Conservation (phyloP, 352 stramenopile genomes). For the Globisporangium cylindrosporum region DNA sequence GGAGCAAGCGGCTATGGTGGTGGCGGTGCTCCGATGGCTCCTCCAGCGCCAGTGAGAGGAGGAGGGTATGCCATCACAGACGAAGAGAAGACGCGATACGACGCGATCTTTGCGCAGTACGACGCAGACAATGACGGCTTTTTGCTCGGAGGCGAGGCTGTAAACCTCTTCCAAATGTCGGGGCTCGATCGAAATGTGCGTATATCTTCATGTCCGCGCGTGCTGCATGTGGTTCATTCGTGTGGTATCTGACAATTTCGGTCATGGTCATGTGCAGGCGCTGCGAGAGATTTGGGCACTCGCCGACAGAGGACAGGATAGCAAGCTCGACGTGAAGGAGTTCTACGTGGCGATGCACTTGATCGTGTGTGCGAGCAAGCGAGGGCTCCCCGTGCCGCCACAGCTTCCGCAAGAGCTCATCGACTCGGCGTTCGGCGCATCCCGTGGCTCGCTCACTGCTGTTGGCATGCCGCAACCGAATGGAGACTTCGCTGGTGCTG, state of each 20-base stretch:
- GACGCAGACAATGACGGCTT: slow-evolving; percentile 90
- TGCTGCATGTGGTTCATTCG: not conserved
- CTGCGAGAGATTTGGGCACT: slow-evolving; percentile 92
- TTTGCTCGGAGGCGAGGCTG: slow-evolving; percentile 86
- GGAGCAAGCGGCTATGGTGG: slow-evolving; percentile 4
- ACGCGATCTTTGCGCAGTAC: slow-evolving; percentile 92
- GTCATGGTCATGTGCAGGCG: slow-evolving; percentile 24
- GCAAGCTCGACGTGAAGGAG: slow-evolving; percentile 89
- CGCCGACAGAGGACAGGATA: slow-evolving; percentile 89
- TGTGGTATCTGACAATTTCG: not conserved
- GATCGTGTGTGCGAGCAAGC: slow-evolving; percentile 94
- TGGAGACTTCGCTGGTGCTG: slow-evolving; percentile 1
- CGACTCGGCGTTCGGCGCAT: slow-evolving; percentile 52
- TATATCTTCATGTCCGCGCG: not conserved
- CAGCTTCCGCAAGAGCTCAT: slow-evolving; percentile 67
- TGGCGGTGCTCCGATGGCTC: not conserved
- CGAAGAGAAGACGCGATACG: slow-evolving; percentile 89
- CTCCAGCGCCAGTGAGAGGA: not conserved
- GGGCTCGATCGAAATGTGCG: slow-evolving; percentile 86
- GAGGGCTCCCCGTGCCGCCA: slow-evolving; percentile 68
- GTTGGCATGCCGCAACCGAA: not conserved
- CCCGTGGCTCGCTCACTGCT: slow-evolving; percentile 14
- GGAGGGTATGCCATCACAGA: slow-evolving; percentile 81
- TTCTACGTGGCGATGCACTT: slow-evolving; percentile 97
- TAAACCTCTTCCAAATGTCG: slow-evolving; percentile 93